phyloP scores from a whole-genome alignment of 495 filamentous ascomycete species.

The Penicillium parvum region DNA sequence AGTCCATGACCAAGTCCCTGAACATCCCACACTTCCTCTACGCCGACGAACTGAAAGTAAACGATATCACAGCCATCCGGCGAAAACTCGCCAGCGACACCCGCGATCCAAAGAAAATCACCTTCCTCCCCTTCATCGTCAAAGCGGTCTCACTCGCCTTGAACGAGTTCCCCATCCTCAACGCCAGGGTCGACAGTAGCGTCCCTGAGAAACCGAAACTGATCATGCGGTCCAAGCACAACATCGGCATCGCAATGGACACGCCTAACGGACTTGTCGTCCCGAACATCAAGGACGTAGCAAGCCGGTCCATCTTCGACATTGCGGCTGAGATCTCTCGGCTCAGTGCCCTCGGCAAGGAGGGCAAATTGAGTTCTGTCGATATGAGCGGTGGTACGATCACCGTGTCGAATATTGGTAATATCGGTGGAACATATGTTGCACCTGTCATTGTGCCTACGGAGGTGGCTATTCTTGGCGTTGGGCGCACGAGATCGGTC shows the following conservation, averaged over 20 bases:
- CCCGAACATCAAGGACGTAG: slow-evolving; percentile 89
- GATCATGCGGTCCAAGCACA: slow-evolving; percentile 75
- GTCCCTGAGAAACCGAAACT: slow-evolving; percentile 60
- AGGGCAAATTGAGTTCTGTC: slow-evolving; percentile 67
- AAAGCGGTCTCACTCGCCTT: slow-evolving; percentile 90
- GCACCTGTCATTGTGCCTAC: slow-evolving; percentile 82
- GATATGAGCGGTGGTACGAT: slow-evolving; percentile 88
- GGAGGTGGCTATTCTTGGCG: slow-evolving; percentile 88
- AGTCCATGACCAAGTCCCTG: slow-evolving; percentile 91
- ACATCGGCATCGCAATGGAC: slow-evolving; percentile 96
- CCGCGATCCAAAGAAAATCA: slow-evolving; percentile 57
- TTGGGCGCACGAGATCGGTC: slow-evolving; percentile 70
- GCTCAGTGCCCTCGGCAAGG: slow-evolving; percentile 64
- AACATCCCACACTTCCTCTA: slow-evolving; percentile 92
- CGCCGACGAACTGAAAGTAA: slow-evolving; percentile 78
- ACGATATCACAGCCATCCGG: slow-evolving; percentile 64
- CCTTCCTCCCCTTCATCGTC: slow-evolving; percentile 89
- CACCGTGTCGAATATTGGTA: slow-evolving; percentile 96
- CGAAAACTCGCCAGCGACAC: slow-evolving; percentile 49
- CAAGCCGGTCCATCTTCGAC: slow-evolving; percentile 62
- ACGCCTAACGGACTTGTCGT: slow-evolving; percentile 86
- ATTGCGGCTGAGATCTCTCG: slow-evolving; percentile 74
- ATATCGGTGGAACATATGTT: slow-evolving; percentile 88
- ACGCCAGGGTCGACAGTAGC: slow-evolving; percentile 69
- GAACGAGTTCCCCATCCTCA: slow-evolving; percentile 76